Base-by-base conservation (phyloP, 768 basidiomycete species). In the Lepiota brunneoincarnata region DNA sequence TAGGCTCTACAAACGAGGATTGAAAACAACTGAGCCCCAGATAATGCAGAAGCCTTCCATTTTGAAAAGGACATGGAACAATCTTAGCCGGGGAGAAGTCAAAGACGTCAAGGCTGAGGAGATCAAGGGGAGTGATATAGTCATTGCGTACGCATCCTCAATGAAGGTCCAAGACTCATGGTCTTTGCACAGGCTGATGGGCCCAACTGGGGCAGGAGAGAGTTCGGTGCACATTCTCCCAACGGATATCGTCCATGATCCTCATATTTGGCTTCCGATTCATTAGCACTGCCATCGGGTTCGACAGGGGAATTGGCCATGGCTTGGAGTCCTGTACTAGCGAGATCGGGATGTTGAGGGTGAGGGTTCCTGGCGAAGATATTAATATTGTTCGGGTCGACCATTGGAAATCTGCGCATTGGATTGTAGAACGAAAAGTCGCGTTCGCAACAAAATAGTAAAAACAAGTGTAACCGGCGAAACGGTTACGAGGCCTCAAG, bases 261-360 rank as follows among this genome's bases (percentile, higher is more conserved):
- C 31, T 43, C 21, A 39, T 47, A 10, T 38, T 17, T 12, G 3
- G 49, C 2, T 48, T 42, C 18, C 34, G 74, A 72, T 72, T 73
- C 58, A 67, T 73, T 57, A 73, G 74, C 57, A 46, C 55, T 4
- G 67, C 64, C 15, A 68, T 69, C n/a, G 71, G 68, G 0, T 65
- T 65, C 1, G 40, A 55, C 45, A 60, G 67, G 35, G 63, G 67
- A 31, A 64, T 68, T 37, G 67, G 72, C 6, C 58, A 65, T 21
- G 61, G 66, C 18, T 47, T 73, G 46, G 65, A 70, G 40, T 74
- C 72, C 43, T 70, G 68, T 52, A 73, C 72, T 31, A 62, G 65
- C 6, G 54, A 70, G 53, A 64, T 73, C 12, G 11, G 45, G 1
- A 36, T 34, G 24, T 24, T 54, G 17, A 43, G 45, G 9, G 53